Base-by-base conservation (phyloP, 140 eudicot species). In the Cichorium intybus region DNA sequence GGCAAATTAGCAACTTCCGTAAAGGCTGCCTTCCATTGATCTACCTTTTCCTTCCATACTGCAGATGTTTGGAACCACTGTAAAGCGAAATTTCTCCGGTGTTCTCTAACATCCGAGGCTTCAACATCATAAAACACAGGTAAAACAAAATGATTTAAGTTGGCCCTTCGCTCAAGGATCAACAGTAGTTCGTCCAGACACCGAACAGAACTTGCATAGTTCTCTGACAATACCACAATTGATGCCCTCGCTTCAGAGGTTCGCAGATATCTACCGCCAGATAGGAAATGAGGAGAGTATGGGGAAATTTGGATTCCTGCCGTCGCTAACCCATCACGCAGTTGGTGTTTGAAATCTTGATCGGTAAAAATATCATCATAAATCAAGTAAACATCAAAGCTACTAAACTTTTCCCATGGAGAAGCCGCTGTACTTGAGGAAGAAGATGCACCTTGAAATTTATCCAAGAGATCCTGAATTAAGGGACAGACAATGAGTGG, bases 51-150 rank as follows among this genome's bases (percentile, higher is more conserved):
- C 51, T 7, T 51, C 61, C 28, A 65, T 65, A 20, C 16, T 0
- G 46, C 9, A 17, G 46, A 16, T 2, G 12, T 57, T 56, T 56
- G 7, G 18, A n/a, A 56, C 62, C 62, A 56, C 62, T 17, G 17
- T 31, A 57, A 57, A 0, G 26, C 7, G 2, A 65, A 51, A 10
- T 24, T 8, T 3, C 16, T 3, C 8, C 31, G 50, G 15, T 50
- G 61, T 1, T 22, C 45, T 23, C 60, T 65, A 24, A 65, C 15
- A 21, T 65, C 50, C 0, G 51, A 65, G 37, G 50, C 24, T 14
- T 65, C 71, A 21, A 65, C 61, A 7, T 65, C 10, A 65, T 65
- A 65, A 31, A 65, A 65, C 0, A 65, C 37, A 3, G 61, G 61
- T 55, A 65, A 33, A 31, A 65, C 71, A 26, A 50, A 65, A 50